phyloP scores from a whole-genome alignment of 179 eudicot species.

The Sideroxylon spinosum region DNA sequence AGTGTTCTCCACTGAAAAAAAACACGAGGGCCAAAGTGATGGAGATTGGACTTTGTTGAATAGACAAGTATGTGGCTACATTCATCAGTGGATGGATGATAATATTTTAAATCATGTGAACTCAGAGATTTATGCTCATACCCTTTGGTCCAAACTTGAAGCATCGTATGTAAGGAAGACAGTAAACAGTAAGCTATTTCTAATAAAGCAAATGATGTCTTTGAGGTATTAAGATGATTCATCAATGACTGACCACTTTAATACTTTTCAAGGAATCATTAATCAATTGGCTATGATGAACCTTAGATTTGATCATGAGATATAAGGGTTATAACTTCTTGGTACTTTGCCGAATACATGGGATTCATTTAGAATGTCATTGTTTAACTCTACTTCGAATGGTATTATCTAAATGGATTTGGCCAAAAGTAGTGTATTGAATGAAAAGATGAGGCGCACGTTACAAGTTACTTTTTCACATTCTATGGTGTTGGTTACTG shows the following conservation, averaged over 20 bases:
- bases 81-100: slow-evolving; percentile 19
- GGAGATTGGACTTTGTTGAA: slow-evolving; percentile 12
- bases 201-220: slow-evolving; percentile 14
- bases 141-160: slow-evolving; percentile 9
- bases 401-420: background rate
- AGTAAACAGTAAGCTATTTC: slow-evolving; percentile 15
- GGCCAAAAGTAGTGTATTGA: background rate
- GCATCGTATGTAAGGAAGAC: background rate
- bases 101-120: slow-evolving; percentile 18
- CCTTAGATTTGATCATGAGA: background rate
- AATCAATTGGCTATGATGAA: background rate
- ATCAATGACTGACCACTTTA: slow-evolving; percentile 17
- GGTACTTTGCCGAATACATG: background rate
- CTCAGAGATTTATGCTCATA: slow-evolving; percentile 4
- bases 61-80: slow-evolving; percentile 16
- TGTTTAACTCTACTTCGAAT: background rate
- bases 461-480: background rate
- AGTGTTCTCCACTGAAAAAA: too few species aligned
- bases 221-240: slow-evolving; percentile 16
- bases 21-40: background rate
- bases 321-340: background rate
- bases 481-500: background rate
- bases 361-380: background rate
- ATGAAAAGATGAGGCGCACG: background rate
- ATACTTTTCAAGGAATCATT: slow-evolving; percentile 7